Evolutionary conservation across 1,284 basidiomycete genomes (phyloP), one percentile per base, ranked within the genome.

Genomic region (Cystobasidiaceae sp.): DNA sequence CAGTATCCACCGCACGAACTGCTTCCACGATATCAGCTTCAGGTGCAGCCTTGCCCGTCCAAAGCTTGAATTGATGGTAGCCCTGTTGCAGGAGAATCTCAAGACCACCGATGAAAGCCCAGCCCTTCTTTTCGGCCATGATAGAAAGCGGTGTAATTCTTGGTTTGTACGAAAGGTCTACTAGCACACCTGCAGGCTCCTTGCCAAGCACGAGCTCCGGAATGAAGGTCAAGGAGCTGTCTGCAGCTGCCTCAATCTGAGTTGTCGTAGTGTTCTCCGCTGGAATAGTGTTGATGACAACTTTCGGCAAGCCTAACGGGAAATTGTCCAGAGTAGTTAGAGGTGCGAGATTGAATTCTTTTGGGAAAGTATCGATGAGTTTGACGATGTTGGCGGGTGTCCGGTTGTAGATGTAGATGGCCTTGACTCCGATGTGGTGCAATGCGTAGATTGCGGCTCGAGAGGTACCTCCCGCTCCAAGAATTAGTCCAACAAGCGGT

Each of bases 141-240:
- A 75, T 68, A 23, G 80, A 70, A 45, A 81, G 70, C 15, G 79
- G 78, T 25, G 79, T 80, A 46, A 74, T 67, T 60, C 86, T 83
- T 0, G 91, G 91, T 73, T 87, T 87, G 77, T 96, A 96, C 21
- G 91, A 91, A 86, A 94, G 89, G 72, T 97, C 93, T 28, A 96
- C 82, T 3, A 91, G 86, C 11, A 94, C 87, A 30, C 85, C 85
- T 9, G 61, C 51, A 37, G 61, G 61, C 43, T 64, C 43, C 19
- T 25, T 43, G 21, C 23, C n/a, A 9, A 64, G 33, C 9, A 64
- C 41, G 7, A 15, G 19, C 28, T 64, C 61, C 5, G 61, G 61
- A 4, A 64, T 44, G 61, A 25, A 64, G 19, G 48, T 64, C n/a
- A 28, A 33, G 41, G 50, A 57, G 37, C 32, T 37, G 48, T 70